Percentiles rank a stretch among this genome's conserved stretches.
Conservation (phyloP, 805 yeast genomes). For the Starmera quercuum region DNA sequence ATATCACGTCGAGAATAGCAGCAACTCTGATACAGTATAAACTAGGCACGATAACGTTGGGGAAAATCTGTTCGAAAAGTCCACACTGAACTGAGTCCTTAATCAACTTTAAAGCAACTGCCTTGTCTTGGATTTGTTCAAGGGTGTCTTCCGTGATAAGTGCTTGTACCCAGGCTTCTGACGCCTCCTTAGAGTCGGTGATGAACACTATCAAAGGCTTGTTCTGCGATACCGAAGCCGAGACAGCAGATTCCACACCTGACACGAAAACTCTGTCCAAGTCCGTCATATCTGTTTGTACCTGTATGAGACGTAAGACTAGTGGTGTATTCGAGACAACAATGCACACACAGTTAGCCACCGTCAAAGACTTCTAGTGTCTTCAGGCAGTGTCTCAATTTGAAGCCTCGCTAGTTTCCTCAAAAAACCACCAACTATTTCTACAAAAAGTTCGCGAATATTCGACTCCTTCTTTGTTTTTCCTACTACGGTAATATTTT, state of each 20-base stretch:
- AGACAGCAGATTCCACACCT: constrained; percentile 32
- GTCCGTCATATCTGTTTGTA: too few species aligned
- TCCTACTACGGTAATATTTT: too few species aligned
- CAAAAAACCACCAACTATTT: too few species aligned
- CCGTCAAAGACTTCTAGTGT: too few species aligned
- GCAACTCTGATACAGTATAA: constrained; percentile 46
- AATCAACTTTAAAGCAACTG: constrained; percentile 34
- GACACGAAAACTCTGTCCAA: constrained; percentile 14
- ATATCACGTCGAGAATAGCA: constrained; percentile 34
- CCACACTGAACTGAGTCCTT: constrained; percentile 35
- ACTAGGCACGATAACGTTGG: constrained; percentile 44
- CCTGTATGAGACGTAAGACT: too few species aligned
- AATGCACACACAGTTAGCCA: too few species aligned
- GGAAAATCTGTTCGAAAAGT: constrained; percentile 50
- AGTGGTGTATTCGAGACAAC: too few species aligned
- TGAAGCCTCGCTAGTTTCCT: too few species aligned
- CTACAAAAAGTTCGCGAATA: not conserved
- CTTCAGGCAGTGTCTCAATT: too few species aligned
- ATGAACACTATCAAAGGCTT: constrained; percentile 34
- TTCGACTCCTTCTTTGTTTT: not conserved
- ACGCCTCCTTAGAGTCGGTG: constrained; percentile 16
- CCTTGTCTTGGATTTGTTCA: constrained; percentile 16
- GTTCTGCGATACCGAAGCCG: constrained; percentile 25
- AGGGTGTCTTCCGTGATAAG: constrained; percentile 9
- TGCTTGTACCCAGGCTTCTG: constrained; percentile 16